A percentile compares a stretch with the other conserved stretches of the same genome.
Evolutionary conservation across 495 filamentous ascomycete genomes (phyloP).

Genomic region (Penicillium simplicissimum): DNA sequence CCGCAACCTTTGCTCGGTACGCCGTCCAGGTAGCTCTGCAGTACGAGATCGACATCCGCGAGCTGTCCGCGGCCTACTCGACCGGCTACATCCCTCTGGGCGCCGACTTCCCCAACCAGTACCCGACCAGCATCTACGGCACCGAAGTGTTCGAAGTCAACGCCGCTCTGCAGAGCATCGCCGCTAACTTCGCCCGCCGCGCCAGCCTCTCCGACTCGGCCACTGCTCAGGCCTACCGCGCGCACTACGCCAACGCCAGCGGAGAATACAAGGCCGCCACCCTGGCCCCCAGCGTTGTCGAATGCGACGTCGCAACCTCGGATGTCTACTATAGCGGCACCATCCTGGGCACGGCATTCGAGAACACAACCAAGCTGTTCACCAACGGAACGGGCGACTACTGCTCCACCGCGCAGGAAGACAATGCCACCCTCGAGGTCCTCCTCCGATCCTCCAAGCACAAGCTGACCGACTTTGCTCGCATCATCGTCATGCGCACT

Average conservation of each 20-base stretch:
- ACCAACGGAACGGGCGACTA: slow-evolving; percentile 70
- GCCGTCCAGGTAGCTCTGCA: slow-evolving; percentile 72
- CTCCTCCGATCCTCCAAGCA: slow-evolving; percentile 58
- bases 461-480: slow-evolving; percentile 62
- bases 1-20: slow-evolving; percentile 66
- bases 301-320: slow-evolving; percentile 68
- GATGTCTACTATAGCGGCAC: slow-evolving; percentile 72
- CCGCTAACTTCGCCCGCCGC: slow-evolving; percentile 54
- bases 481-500: slow-evolving; percentile 73
- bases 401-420: slow-evolving; percentile 73
- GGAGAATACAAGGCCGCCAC: slow-evolving; percentile 53
- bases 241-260: slow-evolving; percentile 50
- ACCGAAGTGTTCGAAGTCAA: slow-evolving; percentile 79
- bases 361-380: slow-evolving; percentile 61
- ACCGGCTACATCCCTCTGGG: slow-evolving; percentile 70
- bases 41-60: slow-evolving; percentile 71
- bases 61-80: slow-evolving; percentile 63
- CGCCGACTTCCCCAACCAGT: slow-evolving; percentile 52
- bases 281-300: slow-evolving; percentile 55
- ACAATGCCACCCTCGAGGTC: slow-evolving; percentile 70
- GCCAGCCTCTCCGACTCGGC: slow-evolving; percentile 58
- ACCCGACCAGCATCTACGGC: slow-evolving; percentile 66
- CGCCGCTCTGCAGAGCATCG: slow-evolving; percentile 56
- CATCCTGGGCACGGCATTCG: slow-evolving; percentile 62
- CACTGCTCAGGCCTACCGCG: slow-evolving; percentile 57